Base-by-base conservation (phyloP, 192 early-diverging fungal species). In the Dissophora globulifera region DNA sequence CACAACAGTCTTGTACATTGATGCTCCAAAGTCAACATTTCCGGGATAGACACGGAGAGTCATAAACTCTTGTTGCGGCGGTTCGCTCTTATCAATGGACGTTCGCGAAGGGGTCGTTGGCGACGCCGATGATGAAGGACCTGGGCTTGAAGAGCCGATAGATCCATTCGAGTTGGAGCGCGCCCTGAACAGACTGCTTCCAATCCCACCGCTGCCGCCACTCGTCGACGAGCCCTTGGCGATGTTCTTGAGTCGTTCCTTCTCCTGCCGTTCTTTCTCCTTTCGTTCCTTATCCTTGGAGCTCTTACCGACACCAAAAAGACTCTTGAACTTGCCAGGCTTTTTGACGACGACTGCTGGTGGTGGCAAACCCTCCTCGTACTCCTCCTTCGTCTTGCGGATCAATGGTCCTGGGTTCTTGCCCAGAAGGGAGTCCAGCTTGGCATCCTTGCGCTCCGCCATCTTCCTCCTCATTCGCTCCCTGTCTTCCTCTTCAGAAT, bases 11-110 rank as follows among this genome's bases (percentile, higher is more conserved):
- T 88, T 88, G 69, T 79, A 88, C 52, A 69, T 76, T 8, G 81
- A 79, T 47, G 84, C 80, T 20, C 79, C 81, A 43, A 86, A 74
- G 59, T 86, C 83, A 30, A 86, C 82, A 59, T 88, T 85, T 13
- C 87, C 87, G 16, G 85, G 67, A 59, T 80, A 86, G 16, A 88
- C 82, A 20, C 83, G 69, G 10, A 88, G 53, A 8, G 86, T 76
- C 54, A 78, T 78, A 58, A 74, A 57, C 19, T 82, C 78, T 12
- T 70, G 70, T 49, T 74, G 69, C 25, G 69, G 48, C 27, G 64
- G 48, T 19, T 64, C 58, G 16, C 25, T 25, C 32, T 69, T 81
- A 25, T 53, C 42, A 22, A 26, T 55, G 29, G 53, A n/a, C n/a
- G n/a, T 58, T 43, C 57, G 63, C 15, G 53, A 50, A 22, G 17